Conservation (phyloP, 1,284 basidiomycete species). For the Ceratobasidium sp. region DNA sequence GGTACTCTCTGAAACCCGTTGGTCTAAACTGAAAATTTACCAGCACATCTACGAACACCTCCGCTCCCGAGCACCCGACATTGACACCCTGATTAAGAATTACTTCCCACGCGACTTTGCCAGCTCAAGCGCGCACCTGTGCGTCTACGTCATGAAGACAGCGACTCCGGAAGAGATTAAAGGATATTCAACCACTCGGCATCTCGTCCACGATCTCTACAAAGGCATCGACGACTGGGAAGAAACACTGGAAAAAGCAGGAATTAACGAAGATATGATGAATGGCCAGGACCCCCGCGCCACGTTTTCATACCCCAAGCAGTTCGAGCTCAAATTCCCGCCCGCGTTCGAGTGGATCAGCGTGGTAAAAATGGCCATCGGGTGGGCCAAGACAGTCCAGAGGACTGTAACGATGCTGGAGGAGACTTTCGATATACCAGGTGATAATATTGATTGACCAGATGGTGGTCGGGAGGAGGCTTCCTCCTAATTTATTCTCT, state of each 20-base stretch:
- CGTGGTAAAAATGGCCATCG: conserved; percentile 8
- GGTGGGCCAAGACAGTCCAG: conserved; percentile 20
- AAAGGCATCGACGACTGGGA: conserved; percentile 19
- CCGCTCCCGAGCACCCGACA: conserved; percentile 12
- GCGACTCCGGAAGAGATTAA: conserved; percentile 15
- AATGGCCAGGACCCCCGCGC: conserved; percentile 7
- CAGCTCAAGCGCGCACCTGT: not conserved
- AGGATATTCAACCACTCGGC: not conserved
- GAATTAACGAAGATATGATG: conserved; percentile 21
- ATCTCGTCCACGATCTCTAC: conserved; percentile 6
- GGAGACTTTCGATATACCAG: conserved; percentile 6
- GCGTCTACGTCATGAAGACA: conserved; percentile 9
- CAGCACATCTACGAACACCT: conserved; percentile 35
- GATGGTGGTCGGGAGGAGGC: not conserved
- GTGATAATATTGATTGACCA: not conserved
- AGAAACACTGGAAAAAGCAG: conserved; percentile 12
- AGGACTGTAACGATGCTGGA: conserved; percentile 12
- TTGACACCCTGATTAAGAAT: conserved; percentile 20
- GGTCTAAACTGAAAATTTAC: not conserved
- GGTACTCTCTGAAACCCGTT: not conserved
- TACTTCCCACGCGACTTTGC: conserved; percentile 26
- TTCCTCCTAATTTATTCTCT: not conserved
- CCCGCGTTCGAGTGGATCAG: conserved; percentile 6
- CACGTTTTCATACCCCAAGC: conserved; percentile 23
- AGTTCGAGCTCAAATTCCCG: conserved; percentile 19